A percentile compares a stretch with the other conserved stretches of the same genome.
Evolutionary conservation across 2,329 filamentous ascomycete genomes (phyloP).

Genomic region (Ascosphaera pollenicola): DNA sequence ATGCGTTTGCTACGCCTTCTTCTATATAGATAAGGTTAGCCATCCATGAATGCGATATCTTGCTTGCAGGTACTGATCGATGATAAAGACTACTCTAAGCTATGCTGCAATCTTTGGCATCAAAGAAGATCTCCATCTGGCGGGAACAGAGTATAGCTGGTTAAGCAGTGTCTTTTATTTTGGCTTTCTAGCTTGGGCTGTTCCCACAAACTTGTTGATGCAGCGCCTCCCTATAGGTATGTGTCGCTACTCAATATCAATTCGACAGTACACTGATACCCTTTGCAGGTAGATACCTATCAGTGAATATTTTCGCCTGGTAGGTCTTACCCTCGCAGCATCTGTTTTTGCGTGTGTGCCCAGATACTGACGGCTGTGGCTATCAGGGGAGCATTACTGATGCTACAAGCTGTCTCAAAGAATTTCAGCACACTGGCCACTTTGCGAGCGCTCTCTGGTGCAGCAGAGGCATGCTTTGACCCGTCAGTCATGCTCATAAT

Average conservation of each 20-base stretch:
- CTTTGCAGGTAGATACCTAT: conserved; percentile 27
- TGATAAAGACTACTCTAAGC: conserved; percentile 29
- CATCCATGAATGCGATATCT: not conserved
- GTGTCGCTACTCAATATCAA: conserved; percentile 2
- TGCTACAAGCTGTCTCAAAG: conserved; percentile 30
- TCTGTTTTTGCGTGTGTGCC: not conserved
- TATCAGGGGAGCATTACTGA: conserved; percentile 24
- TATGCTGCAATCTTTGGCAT: conserved; percentile 46
- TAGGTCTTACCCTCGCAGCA: conserved; percentile 5
- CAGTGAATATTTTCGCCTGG: conserved; percentile 36
- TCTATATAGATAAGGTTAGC: conserved; percentile 24
- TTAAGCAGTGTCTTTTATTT: conserved; percentile 33
- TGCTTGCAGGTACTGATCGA: not conserved
- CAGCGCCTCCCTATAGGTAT: conserved; percentile 29
- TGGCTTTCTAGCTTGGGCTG: conserved; percentile 31
- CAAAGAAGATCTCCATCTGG: conserved; percentile 32
- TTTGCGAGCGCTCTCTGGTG: conserved; percentile 33
- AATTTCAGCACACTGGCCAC: conserved; percentile 33
- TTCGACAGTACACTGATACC: not conserved
- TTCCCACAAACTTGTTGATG: conserved; percentile 31
- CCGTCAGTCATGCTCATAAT: conserved; percentile 43
- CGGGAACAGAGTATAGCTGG: conserved; percentile 37
- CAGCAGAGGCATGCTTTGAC: conserved; percentile 34
- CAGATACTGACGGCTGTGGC: not conserved
- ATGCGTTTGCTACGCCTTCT: conserved; percentile 31